phyloP scores from a whole-genome alignment of 805 yeast species.

The Wilhelminamyces savonicus region DNA sequence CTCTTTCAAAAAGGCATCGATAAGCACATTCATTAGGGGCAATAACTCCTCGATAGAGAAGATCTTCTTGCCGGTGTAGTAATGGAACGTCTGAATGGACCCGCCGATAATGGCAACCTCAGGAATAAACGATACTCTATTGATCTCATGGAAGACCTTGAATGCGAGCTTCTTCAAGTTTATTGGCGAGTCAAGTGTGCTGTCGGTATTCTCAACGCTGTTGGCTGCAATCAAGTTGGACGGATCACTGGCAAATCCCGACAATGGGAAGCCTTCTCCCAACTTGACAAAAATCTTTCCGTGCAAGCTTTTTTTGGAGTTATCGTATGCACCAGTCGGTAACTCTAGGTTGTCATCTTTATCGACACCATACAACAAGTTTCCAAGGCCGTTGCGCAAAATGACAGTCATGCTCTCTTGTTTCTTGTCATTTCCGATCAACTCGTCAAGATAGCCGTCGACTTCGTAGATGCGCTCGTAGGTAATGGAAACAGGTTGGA shows the following conservation, averaged over 20 bases:
- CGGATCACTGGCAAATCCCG: conserved; percentile 21
- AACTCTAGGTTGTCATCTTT: conserved; percentile 2
- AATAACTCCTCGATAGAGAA: conserved; percentile 7
- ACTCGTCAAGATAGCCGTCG: conserved; percentile 48
- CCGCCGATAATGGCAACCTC: conserved; percentile 51
- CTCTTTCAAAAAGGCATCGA: conserved; percentile 5
- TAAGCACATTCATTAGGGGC: conserved; percentile 9
- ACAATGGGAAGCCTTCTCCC: conserved; percentile 25
- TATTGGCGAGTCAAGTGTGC: conserved; percentile 15
- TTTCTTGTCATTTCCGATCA: conserved; percentile 51
- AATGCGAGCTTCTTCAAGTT: conserved; percentile 48
- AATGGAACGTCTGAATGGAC: conserved; percentile 11
- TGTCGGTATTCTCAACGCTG: conserved; percentile 12
- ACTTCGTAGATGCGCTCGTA: conserved; percentile 56
- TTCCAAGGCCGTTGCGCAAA: conserved; percentile 26
- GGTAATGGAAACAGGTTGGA: conserved; percentile 53
- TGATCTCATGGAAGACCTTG: conserved; percentile 46
- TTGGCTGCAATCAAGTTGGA: too few relatives aligned
- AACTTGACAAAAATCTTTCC: conserved; percentile 34
- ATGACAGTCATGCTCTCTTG: conserved; percentile 43
- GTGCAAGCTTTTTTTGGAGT: conserved; percentile 17
- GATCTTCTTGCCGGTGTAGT: conserved; percentile 4
- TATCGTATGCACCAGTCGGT: conserved; percentile 23
- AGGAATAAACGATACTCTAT: conserved; percentile 44
- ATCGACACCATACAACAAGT: conserved; percentile 15